Evolutionary conservation across 768 basidiomycete species (phyloP), one percentile per base, ranked within the genome.

Genomic region (Pholiota microspora): DNA sequence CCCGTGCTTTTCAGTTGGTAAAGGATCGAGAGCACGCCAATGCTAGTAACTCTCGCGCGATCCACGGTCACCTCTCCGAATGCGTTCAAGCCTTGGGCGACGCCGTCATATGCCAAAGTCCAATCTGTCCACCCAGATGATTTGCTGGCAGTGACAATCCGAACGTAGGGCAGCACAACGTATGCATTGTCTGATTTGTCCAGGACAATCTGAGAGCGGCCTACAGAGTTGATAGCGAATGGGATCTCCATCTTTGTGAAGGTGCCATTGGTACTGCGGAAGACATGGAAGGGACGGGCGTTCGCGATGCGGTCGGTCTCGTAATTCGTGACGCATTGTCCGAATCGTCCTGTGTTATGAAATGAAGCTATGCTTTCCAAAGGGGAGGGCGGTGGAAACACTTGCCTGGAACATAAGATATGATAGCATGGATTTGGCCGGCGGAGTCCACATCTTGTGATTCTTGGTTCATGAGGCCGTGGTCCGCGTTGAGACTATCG

Each of bases 381-480:
- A n/a, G n/a, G n/a, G n/a, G n/a, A n/a, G n/a, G n/a, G n/a, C n/a
- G n/a, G n/a, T n/a, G 18, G 35, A 18, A 6, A 28, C 12, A n/a
- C 66, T 35, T 58, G 74, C 77, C 76, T 53, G 77, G 76, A 16
- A 79, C 71, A 55, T 79, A 77, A 7, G 77, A 79, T n/a, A 78
- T 78, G 21, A 77, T 74, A 4, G 69, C 65, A 54, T 79, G 78
- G 32, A 78, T 71, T 49, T 73, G 73, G 25, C 77, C 77, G 2
- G 65, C 50, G 2, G 76, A 77, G 49, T 79, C 78, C 2, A 78
- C 72, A 15, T 68, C 72, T 63, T 79, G 78, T 0, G 76, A 76
- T 54, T 79, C 78, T 60, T 79, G 78, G 59, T 79, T 79, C 75
- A 79, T 78, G n/a, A 79, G 67, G 2, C 72, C 78, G 58, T 79